Evolutionary conservation across 768 basidiomycete species (phyloP), one percentile per base, ranked within the genome.

Genomic region (Crepidotus variabilis): DNA sequence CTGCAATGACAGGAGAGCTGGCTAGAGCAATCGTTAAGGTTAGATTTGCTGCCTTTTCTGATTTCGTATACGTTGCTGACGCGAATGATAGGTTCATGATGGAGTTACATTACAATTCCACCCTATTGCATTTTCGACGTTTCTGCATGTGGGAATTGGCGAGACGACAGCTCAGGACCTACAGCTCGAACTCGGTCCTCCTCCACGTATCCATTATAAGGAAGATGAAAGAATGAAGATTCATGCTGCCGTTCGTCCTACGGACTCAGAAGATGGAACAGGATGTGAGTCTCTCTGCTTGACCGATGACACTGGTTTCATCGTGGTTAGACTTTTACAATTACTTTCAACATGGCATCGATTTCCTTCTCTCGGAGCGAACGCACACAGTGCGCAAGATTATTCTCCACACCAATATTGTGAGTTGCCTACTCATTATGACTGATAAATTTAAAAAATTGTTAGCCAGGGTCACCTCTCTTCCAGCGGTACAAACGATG

Each of bases 401-500:
- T 35, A 75, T 96, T 22, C 72, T 92, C 6, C 94, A 97, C 66
- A 84, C 93, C 2, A 97, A 96, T 62, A 81, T 94, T 56, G 94
- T 94, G 66, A 70, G 86, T 59, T 50, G 2, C 14, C 11, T 46
- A 47, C 5, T 45, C 23, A 24, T 21, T 5, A 1, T 11, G 13
- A 43, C 46, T 18, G n/a, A 28, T 51, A 28, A 52, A 36, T 39
- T 35, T 53, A 47, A 46, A 50, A n/a, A 57, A 23, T 18, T 32
- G 21, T 13, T 52, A 96, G 94, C 89, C 91, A 28, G 94, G 94
- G 6, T 87, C 93, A 1, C 86, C 93, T 3, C 71, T 93, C 21
- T 97, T 97, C 65, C 94, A 97, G 66, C 79, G 87, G 11, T 94
- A 95, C 67, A 92, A 94, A 65, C 86, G 93, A 34, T 96, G 94